A percentile compares a stretch with the other conserved stretches of the same genome.
Conservation (phyloP, 192 early-diverging fungal genomes). For the Coemansia asiatica region DNA sequence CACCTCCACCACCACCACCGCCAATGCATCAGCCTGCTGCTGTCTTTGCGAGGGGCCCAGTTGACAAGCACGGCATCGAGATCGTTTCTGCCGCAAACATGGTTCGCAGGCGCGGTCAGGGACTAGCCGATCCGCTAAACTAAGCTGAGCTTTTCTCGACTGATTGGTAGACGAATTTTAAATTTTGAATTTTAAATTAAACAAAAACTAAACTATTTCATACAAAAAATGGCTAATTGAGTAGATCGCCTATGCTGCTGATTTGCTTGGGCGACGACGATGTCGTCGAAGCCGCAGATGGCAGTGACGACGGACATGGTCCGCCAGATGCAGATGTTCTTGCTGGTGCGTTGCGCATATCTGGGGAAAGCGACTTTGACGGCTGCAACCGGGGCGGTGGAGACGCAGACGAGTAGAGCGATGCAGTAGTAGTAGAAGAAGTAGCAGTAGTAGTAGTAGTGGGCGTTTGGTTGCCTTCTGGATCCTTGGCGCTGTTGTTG, state of each 20-base stretch:
- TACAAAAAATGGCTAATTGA: not conserved
- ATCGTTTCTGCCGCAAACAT: conserved; percentile 44
- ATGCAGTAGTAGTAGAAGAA: too few species aligned
- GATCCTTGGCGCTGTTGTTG: not conserved
- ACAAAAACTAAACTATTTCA: too few species aligned
- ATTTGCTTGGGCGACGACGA: not conserved
- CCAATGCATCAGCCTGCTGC: not conserved
- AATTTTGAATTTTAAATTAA: too few species aligned
- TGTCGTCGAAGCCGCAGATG: too few species aligned
- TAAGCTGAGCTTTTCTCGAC: too few species aligned
- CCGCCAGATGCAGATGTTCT: not conserved
- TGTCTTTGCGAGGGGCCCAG: conserved; percentile 20
- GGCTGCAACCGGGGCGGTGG: not conserved
- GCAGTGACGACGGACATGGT: too few species aligned
- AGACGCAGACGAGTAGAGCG: conserved; percentile 1
- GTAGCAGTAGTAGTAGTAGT: too few species aligned
- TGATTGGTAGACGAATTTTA: too few species aligned
- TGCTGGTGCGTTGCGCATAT: not conserved
- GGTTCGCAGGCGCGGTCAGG: conserved; percentile 43
- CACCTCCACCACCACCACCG: not conserved
- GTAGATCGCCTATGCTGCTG: not conserved
- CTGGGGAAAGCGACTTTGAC: conserved; percentile 1
- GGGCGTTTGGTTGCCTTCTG: too few species aligned
- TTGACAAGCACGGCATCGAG: conserved; percentile 41
- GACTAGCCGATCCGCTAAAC: conserved; percentile 43